phyloP scores from a whole-genome alignment of 2,329 filamentous ascomycete genomes.

The Teratosphaeria gauchensis region DNA sequence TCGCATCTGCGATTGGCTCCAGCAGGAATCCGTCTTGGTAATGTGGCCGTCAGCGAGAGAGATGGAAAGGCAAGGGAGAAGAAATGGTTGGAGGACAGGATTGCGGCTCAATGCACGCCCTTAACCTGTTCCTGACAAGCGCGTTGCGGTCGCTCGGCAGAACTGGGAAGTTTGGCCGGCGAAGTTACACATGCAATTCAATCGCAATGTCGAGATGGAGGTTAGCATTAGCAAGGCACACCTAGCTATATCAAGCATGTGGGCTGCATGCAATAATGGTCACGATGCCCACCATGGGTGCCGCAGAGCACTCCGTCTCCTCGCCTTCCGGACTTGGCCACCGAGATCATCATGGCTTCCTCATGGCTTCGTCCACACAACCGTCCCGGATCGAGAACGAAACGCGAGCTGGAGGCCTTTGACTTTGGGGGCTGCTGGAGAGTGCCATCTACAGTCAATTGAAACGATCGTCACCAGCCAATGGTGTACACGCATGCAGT shows the following conservation, averaged over 20 bases:
- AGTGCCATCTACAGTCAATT: background rate
- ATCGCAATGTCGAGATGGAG: background rate
- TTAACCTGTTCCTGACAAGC: constrained; percentile 1
- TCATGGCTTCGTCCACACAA: background rate
- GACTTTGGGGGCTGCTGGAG: background rate
- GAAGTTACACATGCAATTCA: background rate
- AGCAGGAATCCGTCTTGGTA: background rate
- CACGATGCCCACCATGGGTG: background rate
- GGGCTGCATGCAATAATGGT: background rate
- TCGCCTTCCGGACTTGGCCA: background rate
- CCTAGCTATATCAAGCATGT: background rate
- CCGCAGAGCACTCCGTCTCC: background rate
- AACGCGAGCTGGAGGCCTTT: background rate
- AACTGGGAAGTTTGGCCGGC: background rate
- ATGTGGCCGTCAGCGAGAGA: background rate
- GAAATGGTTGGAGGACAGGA: background rate
- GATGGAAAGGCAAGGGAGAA: background rate
- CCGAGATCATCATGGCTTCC: background rate
- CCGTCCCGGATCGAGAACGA: background rate
- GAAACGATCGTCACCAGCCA: background rate
- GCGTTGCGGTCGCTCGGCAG: background rate
- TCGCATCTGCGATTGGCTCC: background rate
- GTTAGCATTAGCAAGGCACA: background rate
- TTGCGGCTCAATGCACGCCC: background rate
- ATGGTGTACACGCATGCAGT: background rate